Evolutionary conservation across 495 filamentous ascomycete species (phyloP), one percentile per base, ranked within the genome.

Genomic region (Physcia stellaris): DNA sequence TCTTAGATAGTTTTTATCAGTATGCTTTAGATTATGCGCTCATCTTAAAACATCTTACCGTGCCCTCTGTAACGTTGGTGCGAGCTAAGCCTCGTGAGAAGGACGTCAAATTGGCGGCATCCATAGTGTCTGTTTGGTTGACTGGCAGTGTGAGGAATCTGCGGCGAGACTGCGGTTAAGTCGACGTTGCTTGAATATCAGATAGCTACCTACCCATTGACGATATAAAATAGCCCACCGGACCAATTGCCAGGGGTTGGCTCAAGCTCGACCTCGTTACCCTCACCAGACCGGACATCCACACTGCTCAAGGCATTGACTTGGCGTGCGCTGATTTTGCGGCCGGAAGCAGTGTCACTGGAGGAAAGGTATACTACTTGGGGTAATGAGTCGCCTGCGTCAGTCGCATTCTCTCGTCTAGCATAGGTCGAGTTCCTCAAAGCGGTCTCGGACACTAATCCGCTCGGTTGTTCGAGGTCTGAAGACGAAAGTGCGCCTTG

Each of bases 121-220:
- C 24, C 43, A 46, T 41, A 11, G 43, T 41, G 21, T 36, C 24
- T 26, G 38, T 46, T 23, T 40, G 39, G 20, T 46, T 46, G 5
- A 27, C 21, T 16, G 43, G 43, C 17, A 46, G 31, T 16, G 43
- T 46, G 9, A 46, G 43, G 22, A 46, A 46, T 3, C 43, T 45
- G 21, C 13, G 4, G 17, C 17, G 29, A 18, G 24, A 31, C 2
- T n/a, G 21, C 24, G 20, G 10, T 37, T 24, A 13, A 21, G 30
- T 13, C 15, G 16, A 11, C 13, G 27, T 7, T 40, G 9, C 6
- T 31, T 21, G 19, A 16, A 6, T 19, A 12, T n/a, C 4, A 9
- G 7, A 13, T 13, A 12, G 26, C n/a, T 22, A 29, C 38, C 13
- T n/a, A 45, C 42, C 24, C 24, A 23, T 45, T 28, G 27, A 45